Percentiles rank a stretch among this genome's conserved stretches.
These are phyloP conservation scores for Colletotrichum plurivorum DNA, from an alignment of 2,329 filamentous ascomycete genomes.

Conservation along the genomic window DNA sequence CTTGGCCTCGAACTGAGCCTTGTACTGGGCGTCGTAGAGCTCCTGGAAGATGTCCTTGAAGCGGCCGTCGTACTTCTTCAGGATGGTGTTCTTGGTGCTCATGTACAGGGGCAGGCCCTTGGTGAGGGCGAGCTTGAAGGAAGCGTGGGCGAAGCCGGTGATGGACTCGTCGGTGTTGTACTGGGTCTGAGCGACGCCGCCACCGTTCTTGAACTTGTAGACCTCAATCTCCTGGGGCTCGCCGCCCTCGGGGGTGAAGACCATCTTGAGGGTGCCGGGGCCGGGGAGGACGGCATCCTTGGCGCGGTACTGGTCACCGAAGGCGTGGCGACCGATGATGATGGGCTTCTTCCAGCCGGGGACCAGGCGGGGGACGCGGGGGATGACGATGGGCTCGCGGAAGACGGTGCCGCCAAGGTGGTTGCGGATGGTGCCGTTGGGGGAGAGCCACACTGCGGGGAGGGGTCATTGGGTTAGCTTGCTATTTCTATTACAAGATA, in stretches of 20 bases:
- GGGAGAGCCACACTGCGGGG: conserved; percentile 90
- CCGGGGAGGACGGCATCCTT: conserved; percentile 90
- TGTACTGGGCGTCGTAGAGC: conserved; percentile 90
- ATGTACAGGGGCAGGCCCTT: conserved; percentile 96
- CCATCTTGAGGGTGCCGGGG: conserved; percentile 91
- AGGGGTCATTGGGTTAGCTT: conserved; percentile 22
- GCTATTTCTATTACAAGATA: background rate
- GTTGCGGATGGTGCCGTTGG: conserved; percentile 90
- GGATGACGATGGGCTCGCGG: conserved; percentile 98
- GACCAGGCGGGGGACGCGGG: conserved; percentile 90
- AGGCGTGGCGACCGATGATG: conserved; percentile 98
- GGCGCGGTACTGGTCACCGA: conserved; percentile 98
- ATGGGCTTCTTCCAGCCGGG: conserved; percentile 99
- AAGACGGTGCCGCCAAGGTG: conserved; percentile 93
- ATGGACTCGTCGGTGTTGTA: conserved; percentile 99
- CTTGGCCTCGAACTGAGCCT: conserved; percentile 89
- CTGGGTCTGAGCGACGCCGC: conserved; percentile 92
- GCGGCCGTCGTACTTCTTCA: conserved; percentile 98
- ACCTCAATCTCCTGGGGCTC: conserved; percentile 90
- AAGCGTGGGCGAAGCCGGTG: conserved; percentile 92
- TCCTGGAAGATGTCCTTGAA: conserved; percentile 99
- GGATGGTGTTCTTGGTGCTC: conserved; percentile 99
- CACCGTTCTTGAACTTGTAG: conserved; percentile 85
- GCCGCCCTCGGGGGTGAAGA: conserved; percentile 89
- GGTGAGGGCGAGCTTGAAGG: conserved; percentile 93